Evolutionary conservation across 306 rosid species (phyloP), one percentile per base, ranked within the genome.

Genomic region (Clitoria ternatea): DNA sequence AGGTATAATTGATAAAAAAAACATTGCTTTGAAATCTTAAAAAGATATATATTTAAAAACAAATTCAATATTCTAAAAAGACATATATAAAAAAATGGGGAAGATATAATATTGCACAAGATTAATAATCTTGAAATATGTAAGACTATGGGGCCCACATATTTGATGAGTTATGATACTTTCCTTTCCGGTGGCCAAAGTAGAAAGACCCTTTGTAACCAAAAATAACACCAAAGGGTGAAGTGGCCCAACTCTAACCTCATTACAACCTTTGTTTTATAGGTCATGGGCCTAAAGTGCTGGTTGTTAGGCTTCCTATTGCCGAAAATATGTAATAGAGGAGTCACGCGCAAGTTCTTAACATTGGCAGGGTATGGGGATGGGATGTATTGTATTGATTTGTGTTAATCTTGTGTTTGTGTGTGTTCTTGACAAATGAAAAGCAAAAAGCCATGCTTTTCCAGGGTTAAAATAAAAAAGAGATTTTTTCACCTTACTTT

Each of bases 171-270:
- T 37, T 35, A 26, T 65, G 69, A 55, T 45, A 42, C 49, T 65
- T 56, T 56, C 37, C 78, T 55, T 71, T 70, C 53, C 9, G 6
- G 50, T 40, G 73, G 37, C 69, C 74, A 44, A 8, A 55, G 53
- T 64, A 60, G 63, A 45, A 64, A 71, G 69, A 47, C 74, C 50
- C 37, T 66, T 39, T 66, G 76, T 67, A 24, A 75, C 59, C 13
- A 17, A 50, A 60, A 24, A 37, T 39, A 49, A 57, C 65, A 57
- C 43, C 44, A 57, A 78, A 48, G 24, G 24, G 1, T 64, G 69
- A 48, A 66, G 30, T 78, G 64, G 78, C 47, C 73, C 26, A 57
- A 32, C 2, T 20, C 55, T 74, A 78, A 49, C 52, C 67, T n/a
- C 64, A 72, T 68, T 12, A 2, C 13, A n/a, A 70, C 9, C 52